These are phyloP conservation scores for Labyrinthula sp. DNA, from an alignment of 352 stramenopile species.

Conservation along the genomic window DNA sequence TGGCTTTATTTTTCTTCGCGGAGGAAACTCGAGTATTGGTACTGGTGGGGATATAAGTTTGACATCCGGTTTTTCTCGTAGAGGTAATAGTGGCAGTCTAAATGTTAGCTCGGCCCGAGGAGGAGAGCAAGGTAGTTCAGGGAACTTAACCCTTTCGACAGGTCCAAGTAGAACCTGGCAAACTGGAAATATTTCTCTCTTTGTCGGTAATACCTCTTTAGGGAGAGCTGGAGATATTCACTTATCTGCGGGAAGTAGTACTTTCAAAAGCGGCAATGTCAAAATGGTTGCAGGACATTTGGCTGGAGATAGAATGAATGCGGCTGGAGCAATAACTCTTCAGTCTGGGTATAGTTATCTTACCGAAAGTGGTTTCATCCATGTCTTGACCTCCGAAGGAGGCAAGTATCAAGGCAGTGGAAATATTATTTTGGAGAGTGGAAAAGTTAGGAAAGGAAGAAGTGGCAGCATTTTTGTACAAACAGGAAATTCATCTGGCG, in stretches of 20 bases:
- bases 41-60: constrained; percentile 41
- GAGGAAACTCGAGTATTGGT: constrained; percentile 41
- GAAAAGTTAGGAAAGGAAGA: too few species aligned
- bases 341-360: too few species aligned
- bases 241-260: constrained; percentile 14
- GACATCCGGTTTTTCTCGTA: constrained; percentile 35
- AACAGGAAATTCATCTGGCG: too few species aligned
- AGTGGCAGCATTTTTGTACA: too few species aligned
- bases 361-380: too few species aligned
- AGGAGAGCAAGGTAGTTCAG: constrained; percentile 48
- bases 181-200: constrained; percentile 43
- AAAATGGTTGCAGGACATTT: too few species aligned
- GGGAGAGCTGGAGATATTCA: constrained; percentile 23
- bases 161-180: constrained; percentile 41
- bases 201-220: constrained; percentile 2
- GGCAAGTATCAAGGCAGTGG: too few species aligned
- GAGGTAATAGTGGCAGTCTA: constrained; percentile 49
- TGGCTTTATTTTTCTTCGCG: constrained; percentile 47
- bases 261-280: too few species aligned
- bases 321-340: too few species aligned
- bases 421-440: too few species aligned
- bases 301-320: too few species aligned
- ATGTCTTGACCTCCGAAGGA: too few species aligned
- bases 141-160: constrained; percentile 44
- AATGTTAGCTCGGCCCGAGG: constrained; percentile 48